phyloP scores from a whole-genome alignment of 2,329 filamentous ascomycete genomes.

The Beauveria scarabaeidicola region DNA sequence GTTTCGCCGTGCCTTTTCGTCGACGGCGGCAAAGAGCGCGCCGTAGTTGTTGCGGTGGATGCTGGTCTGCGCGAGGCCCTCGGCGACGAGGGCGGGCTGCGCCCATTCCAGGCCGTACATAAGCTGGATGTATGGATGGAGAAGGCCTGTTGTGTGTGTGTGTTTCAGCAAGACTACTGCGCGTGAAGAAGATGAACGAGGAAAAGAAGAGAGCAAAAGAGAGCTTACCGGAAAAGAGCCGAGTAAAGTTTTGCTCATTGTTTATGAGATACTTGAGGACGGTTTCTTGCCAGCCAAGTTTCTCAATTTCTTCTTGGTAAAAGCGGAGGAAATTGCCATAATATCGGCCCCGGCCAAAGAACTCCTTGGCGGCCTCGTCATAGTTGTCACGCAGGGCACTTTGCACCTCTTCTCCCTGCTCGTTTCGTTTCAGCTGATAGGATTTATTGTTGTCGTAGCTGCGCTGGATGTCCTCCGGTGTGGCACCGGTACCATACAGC shows the following conservation, averaged over 20 bases:
- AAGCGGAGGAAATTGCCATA: conserved; percentile 71
- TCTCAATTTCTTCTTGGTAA: conserved; percentile 65
- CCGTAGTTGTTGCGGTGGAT: conserved; percentile 55
- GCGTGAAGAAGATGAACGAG: not conserved
- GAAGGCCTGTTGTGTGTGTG: conserved; percentile 41
- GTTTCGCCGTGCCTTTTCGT: conserved; percentile 32
- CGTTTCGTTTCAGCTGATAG: conserved; percentile 54
- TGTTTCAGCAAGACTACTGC: not conserved
- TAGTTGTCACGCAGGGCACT: conserved; percentile 47
- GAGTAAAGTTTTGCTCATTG: conserved; percentile 49
- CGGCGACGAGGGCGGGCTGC: conserved; percentile 72
- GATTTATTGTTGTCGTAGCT: conserved; percentile 56
- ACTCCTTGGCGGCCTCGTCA: conserved; percentile 40
- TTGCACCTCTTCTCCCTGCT: conserved; percentile 41
- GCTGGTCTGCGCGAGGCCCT: conserved; percentile 68
- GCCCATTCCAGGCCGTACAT: conserved; percentile 77
- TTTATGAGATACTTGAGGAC: conserved; percentile 62
- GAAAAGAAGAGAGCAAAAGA: not conserved
- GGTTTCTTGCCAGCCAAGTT: conserved; percentile 49
- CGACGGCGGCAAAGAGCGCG: conserved; percentile 44
- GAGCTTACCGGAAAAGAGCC: conserved; percentile 55
- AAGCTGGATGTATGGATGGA: conserved; percentile 78
- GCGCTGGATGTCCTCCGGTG: conserved; percentile 46
- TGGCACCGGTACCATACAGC: conserved; percentile 66
- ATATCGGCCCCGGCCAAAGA: conserved; percentile 51